Evolutionary conservation across 2,329 filamentous ascomycete genomes (phyloP).

Genomic region (Lasiodiplodia sp.): DNA sequence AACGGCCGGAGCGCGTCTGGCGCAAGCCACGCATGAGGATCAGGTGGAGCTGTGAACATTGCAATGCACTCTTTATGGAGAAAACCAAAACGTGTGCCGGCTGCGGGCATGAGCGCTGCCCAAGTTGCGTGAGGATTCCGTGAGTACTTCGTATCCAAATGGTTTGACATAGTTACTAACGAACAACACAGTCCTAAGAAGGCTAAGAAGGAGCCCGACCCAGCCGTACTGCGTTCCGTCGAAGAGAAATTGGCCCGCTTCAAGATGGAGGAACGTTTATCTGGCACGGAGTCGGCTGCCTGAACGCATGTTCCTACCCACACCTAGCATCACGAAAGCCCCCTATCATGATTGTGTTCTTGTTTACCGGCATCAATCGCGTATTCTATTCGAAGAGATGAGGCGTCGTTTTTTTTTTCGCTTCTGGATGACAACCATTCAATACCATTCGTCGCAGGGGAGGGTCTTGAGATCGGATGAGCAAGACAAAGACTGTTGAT

Average conservation of each 20-base stretch:
- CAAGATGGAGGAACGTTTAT: conserved; percentile 24
- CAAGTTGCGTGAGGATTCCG: conserved; percentile 63
- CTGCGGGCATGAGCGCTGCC: conserved; percentile 68
- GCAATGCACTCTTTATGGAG: conserved; percentile 65
- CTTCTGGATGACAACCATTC: conserved; percentile 23
- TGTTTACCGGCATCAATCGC: conserved; percentile 23
- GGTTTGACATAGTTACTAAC: neutral
- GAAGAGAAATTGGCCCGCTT: conserved; percentile 60
- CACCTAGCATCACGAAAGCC: conserved; percentile 17
- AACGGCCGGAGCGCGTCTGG: conserved; percentile 48
- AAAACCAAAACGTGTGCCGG: conserved; percentile 64
- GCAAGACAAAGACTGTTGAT: conserved; percentile 18
- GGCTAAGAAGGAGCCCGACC: conserved; percentile 65
- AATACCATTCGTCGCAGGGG: conserved; percentile 20
- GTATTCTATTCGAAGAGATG: conserved; percentile 22
- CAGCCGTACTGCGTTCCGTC: conserved; percentile 64
- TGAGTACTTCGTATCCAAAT: conserved; percentile 40
- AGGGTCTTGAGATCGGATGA: conserved; percentile 8
- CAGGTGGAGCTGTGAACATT: conserved; percentile 66
- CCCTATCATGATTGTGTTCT: conserved; percentile 16
- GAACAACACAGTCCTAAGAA: conserved; percentile 60
- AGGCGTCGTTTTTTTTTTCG: conserved; percentile 3
- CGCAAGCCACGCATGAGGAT: conserved; percentile 54
- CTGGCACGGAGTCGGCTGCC: conserved; percentile 12
- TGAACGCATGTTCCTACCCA: neutral